Conservation (phyloP, 805 yeast genomes). For the Nakazawaea peltata region DNA sequence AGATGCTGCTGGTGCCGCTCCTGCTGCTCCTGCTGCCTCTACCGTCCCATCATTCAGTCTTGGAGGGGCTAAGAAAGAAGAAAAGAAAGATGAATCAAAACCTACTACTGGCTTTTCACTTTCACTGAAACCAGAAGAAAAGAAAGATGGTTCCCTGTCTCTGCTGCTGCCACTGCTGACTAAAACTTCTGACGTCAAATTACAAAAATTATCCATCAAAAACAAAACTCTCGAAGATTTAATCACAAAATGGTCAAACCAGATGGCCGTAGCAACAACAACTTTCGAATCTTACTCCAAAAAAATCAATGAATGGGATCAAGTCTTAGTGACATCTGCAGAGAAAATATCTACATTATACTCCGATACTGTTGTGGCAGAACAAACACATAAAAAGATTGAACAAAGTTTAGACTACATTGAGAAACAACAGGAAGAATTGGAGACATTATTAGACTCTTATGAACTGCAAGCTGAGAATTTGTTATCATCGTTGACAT, state of each 20-base stretch:
- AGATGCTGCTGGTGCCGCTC: slow-evolving; percentile 7
- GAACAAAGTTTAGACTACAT: slow-evolving; percentile 84
- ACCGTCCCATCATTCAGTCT: slow-evolving; percentile 6
- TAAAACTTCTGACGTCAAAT: slow-evolving; percentile 50
- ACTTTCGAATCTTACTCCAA: slow-evolving; percentile 71
- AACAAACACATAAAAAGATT: slow-evolving; percentile 73
- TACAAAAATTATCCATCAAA: slow-evolving; percentile 69
- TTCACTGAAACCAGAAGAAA: slow-evolving; percentile 3
- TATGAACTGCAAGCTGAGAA: slow-evolving; percentile 71
- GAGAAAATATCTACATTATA: slow-evolving; percentile 75
- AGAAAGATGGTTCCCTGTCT: slow-evolving; percentile 11
- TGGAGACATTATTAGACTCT: slow-evolving; percentile 72
- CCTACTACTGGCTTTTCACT: slow-evolving; percentile 13
- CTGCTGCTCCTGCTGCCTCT: slow-evolving; percentile 9
- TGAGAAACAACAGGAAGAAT: slow-evolving; percentile 86
- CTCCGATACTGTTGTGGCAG: slow-evolving; percentile 73
- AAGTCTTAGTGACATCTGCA: slow-evolving; percentile 73
- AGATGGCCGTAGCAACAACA: slow-evolving; percentile 62
- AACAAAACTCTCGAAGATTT: slow-evolving; percentile 91
- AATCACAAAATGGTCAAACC: slow-evolving; percentile 88
- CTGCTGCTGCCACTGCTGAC: background rate
- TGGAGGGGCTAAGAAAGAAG: slow-evolving; percentile 9
- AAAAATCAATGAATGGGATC: slow-evolving; percentile 81
- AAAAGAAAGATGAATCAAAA: slow-evolving; percentile 10
- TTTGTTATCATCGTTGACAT: slow-evolving; percentile 26